These are phyloP conservation scores for Aspergillus thermomutatus DNA, from an alignment of 2,329 filamentous ascomycete species.

Conservation along the genomic window DNA sequence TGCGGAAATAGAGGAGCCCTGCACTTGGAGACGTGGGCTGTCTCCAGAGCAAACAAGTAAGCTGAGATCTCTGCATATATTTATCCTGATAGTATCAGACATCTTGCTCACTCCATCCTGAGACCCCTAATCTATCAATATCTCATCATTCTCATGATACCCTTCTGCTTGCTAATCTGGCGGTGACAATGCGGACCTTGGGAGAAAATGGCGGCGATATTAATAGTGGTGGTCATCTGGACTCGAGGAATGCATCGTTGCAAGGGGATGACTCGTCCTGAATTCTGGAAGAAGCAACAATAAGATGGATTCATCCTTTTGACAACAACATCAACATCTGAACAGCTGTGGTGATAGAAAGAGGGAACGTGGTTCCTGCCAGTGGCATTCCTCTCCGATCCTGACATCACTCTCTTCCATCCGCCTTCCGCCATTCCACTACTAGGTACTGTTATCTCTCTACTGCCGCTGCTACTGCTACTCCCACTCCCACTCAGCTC, in stretches of 20 bases:
- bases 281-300: too few species aligned
- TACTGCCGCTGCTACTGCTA: conserved; percentile 1
- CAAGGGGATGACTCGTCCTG: too few species aligned
- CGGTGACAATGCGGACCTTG: neutral
- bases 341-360: neutral
- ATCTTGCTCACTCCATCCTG: neutral
- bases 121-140: too few species aligned
- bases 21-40: neutral
- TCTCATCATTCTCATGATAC: too few species aligned
- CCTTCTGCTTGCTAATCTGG: neutral
- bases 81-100: too few species aligned
- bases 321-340: neutral
- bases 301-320: neutral
- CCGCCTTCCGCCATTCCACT: neutral
- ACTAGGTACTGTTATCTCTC: too few species aligned
- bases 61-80: neutral
- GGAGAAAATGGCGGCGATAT: neutral
- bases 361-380: neutral
- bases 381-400: neutral
- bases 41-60: neutral
- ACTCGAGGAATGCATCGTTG: neutral
- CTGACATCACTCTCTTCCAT: neutral
- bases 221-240: neutral
- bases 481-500: conserved; percentile 7
- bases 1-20: too few species aligned